Percentiles rank a stretch among this genome's conserved stretches.
These are phyloP conservation scores for Acanthamoeba sp. DNA, from an alignment of 208 protist species.

Conservation along the genomic window DNA sequence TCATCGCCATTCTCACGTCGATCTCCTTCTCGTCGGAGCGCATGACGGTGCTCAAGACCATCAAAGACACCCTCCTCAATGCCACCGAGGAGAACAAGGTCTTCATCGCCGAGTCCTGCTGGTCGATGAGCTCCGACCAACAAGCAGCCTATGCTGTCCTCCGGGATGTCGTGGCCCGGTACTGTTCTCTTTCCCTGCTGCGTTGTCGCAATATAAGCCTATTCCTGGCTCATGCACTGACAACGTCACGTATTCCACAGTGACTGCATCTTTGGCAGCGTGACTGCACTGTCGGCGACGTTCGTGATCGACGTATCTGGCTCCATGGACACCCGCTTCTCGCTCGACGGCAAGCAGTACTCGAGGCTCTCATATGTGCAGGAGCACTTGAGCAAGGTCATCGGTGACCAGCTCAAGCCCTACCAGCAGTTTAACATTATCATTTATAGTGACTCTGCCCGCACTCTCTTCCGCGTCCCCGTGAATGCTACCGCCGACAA, in stretches of 20 bases:
- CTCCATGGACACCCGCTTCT: neutral
- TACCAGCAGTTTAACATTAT: conserved; percentile 25
- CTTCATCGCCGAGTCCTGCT: neutral
- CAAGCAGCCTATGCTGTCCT: neutral
- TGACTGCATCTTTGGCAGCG: neutral
- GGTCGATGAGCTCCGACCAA: neutral
- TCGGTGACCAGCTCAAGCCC: conserved; percentile 3
- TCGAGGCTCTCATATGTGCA: neutral
- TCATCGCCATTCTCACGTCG: neutral
- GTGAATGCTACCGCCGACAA: neutral
- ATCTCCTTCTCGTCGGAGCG: neutral
- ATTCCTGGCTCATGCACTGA: too few species aligned
- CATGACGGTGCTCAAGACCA: neutral
- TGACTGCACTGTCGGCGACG: neutral
- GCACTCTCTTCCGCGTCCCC: neutral
- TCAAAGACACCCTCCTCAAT: neutral
- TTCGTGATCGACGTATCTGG: neutral
- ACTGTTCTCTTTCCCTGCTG: too few species aligned
- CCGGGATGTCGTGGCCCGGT: too few species aligned
- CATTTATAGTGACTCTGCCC: neutral
- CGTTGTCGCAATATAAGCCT: too few species aligned
- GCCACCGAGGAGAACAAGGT: neutral
- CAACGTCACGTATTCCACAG: neutral
- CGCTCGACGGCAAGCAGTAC: neutral
- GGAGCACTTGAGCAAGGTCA: neutral